Evolutionary conservation across 169 alveolate species (phyloP).

Genomic region (Eimeria tenella): DNA sequence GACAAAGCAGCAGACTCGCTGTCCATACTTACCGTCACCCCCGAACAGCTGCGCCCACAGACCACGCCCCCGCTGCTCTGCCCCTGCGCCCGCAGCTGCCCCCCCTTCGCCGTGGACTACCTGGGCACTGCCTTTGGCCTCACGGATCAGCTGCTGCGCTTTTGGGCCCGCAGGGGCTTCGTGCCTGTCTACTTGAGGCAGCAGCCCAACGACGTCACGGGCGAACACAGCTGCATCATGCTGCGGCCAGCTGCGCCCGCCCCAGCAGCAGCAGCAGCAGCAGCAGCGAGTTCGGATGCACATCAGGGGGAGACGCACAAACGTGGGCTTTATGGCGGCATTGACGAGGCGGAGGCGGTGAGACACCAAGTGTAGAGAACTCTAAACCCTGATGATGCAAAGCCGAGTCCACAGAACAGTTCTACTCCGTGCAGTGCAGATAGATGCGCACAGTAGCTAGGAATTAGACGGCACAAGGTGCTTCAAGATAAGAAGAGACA

Average conservation of each 20-base stretch:
- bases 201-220: constrained; percentile 97
- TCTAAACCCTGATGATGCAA: too few species aligned
- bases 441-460: neutral
- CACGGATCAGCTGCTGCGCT: constrained; percentile 94
- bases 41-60: neutral
- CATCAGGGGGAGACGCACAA: neutral
- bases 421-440: neutral
- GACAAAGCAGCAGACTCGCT: neutral
- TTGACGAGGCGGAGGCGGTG: constrained; percentile 17
- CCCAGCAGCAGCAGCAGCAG: constrained; percentile 21
- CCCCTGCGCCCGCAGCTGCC: constrained; percentile 89
- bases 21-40: constrained; percentile 45
- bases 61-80: constrained; percentile 89
- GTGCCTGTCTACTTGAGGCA: constrained; percentile 96
- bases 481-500: neutral
- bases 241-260: constrained; percentile 82
- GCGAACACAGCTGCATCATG: constrained; percentile 97
- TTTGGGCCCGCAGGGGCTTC: constrained; percentile 96
- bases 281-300: neutral
- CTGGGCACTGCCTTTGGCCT: constrained; percentile 98
- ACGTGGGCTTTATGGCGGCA: neutral
- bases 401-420: too few species aligned
- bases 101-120: constrained; percentile 90
- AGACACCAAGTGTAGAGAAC: neutral
- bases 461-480: neutral